Percentiles rank a stretch among this genome's conserved stretches.
Conservation (phyloP, 768 basidiomycete species). For the Podaxis pistillaris region DNA sequence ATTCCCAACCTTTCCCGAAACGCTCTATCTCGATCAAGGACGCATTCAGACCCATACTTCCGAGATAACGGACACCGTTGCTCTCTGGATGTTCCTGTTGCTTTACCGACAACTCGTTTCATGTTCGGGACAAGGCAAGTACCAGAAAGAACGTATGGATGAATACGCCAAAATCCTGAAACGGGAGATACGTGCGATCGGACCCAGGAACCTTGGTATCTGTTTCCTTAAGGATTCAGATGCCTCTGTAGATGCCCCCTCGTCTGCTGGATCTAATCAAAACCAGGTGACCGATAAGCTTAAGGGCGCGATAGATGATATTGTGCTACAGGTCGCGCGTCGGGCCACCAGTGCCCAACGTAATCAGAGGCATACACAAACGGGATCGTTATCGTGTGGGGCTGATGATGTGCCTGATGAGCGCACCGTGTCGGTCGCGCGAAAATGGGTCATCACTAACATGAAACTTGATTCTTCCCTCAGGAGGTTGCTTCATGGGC, state of each 20-base stretch:
- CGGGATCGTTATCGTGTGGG: conserved; percentile 22
- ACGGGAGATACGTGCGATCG: conserved; percentile 74
- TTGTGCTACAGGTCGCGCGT: conserved; percentile 74
- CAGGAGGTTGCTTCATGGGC: conserved; percentile 56
- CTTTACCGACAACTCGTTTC: conserved; percentile 76
- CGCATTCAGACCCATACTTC: conserved; percentile 64
- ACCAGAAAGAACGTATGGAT: conserved; percentile 10
- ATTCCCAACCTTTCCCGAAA: conserved; percentile 54
- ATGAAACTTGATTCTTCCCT: conserved; percentile 61
- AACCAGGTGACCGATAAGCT: conserved; percentile 8
- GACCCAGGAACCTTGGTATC: conserved; percentile 57
- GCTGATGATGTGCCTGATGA: conserved; percentile 43
- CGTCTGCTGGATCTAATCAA: conserved; percentile 12
- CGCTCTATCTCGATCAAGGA: conserved; percentile 73
- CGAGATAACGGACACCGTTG: conserved; percentile 73
- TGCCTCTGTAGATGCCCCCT: conserved; percentile 15
- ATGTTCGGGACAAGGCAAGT: conserved; percentile 25
- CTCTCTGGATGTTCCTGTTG: conserved; percentile 78
- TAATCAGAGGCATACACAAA: conserved; percentile 13
- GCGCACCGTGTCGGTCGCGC: conserved; percentile 55
- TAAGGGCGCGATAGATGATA: conserved; percentile 45
- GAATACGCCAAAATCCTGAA: conserved; percentile 43
- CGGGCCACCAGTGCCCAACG: conserved; percentile 53
- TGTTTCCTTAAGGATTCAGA: conserved; percentile 43
- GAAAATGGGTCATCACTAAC: conserved; percentile 71